phyloP scores from a whole-genome alignment of 78 protist genomes.

The Cavenderia fasciculata region DNA sequence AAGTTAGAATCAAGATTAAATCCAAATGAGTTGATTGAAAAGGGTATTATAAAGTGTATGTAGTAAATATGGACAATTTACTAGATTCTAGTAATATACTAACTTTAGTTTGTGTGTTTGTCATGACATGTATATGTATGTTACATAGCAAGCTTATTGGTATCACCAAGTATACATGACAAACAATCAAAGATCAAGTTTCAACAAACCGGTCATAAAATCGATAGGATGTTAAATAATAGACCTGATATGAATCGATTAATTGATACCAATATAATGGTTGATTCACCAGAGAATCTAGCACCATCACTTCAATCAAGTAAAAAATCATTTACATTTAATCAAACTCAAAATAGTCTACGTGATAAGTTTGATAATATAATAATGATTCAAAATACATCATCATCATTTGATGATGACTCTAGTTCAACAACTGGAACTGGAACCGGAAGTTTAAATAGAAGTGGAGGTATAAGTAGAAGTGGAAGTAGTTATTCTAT shows the following conservation, averaged over 20 bases:
- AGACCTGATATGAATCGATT: constrained; percentile 21
- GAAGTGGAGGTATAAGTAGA: no score
- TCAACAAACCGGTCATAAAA: neutral
- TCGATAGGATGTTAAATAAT: constrained; percentile 4
- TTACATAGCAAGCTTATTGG: neutral
- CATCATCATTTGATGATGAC: neutral
- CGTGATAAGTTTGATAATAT: constrained; percentile 18
- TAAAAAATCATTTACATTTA: constrained; percentile 13
- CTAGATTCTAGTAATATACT: neutral
- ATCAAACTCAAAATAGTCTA: neutral
- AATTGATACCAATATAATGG: constrained; percentile 9
- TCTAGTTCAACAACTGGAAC: neutral
- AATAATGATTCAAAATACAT: no score
- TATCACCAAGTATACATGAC: constrained; percentile 25
- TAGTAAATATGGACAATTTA: neutral
- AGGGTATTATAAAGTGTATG: constrained; percentile 33
- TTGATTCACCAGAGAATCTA: neutral
- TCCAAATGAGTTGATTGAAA: neutral
- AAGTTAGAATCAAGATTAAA: neutral
- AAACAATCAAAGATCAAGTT: constrained; percentile 19
- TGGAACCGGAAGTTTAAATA: no score
- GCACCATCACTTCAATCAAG: constrained; percentile 45
- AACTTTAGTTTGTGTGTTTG: no score
- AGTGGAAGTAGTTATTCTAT: no score
- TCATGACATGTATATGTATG: neutral